Evolutionary conservation across 371 early-diverging fungal genomes (phyloP).

Genomic region (Syncephalastrum sp.): DNA sequence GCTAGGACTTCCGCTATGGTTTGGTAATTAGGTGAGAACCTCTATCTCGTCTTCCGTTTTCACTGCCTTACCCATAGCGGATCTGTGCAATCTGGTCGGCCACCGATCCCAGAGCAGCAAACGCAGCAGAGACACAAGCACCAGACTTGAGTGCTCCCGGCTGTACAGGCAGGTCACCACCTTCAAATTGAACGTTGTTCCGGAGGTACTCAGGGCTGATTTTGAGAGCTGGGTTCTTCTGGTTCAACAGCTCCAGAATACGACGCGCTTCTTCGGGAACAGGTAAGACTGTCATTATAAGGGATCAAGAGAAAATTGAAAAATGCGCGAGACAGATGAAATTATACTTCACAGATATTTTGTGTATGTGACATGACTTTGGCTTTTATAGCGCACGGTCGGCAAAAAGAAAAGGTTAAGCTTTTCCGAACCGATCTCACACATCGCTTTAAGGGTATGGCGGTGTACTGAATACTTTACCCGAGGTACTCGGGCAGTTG

Average conservation of each 20-base stretch:
- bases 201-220: slow-evolving; percentile 3
- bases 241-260: not conserved
- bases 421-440: too few relatives aligned
- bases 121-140: slow-evolving; percentile 2
- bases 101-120: slow-evolving; percentile 7
- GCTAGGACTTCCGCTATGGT: not conserved
- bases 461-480: too few relatives aligned
- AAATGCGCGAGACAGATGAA: too few relatives aligned
- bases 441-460: too few relatives aligned
- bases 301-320: too few relatives aligned
- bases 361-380: too few relatives aligned
- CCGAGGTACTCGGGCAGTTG: too few relatives aligned
- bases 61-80: slow-evolving; percentile 4
- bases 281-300: too few relatives aligned
- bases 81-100: slow-evolving; percentile 10
- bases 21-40: not conserved
- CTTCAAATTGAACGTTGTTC: slow-evolving; percentile 6
- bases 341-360: too few relatives aligned
- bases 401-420: too few relatives aligned
- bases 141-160: slow-evolving; percentile 12
- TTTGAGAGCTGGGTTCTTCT: slow-evolving; percentile 11
- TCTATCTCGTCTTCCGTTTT: not conserved
- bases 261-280: slow-evolving; percentile 13
- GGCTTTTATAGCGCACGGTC: too few relatives aligned
- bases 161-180: slow-evolving; percentile 4